Conservation (phyloP, 768 basidiomycete species). For the Astraeus odoratus region DNA sequence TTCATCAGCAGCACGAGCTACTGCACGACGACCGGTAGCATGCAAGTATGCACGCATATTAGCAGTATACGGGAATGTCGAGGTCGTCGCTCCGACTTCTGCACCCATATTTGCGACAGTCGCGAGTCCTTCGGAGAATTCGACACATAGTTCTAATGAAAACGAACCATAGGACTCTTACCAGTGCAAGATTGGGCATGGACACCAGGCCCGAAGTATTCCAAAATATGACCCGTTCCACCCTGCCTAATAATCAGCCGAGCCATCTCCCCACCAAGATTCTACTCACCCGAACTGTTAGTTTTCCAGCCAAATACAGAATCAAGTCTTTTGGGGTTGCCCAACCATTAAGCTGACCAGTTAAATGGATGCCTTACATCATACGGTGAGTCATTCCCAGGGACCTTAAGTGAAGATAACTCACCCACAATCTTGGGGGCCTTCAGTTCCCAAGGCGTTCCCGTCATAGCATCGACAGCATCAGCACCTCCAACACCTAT, state of each 20-base stretch:
- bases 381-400: not conserved
- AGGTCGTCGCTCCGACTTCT: conserved; percentile 99
- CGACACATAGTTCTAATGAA: not conserved
- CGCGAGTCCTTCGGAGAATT: conserved; percentile 55
- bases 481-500: conserved; percentile 99
- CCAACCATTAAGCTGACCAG: conserved; percentile 85
- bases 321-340: conserved; percentile 95
- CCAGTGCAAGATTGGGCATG: conserved; percentile 88
- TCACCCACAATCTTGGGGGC: conserved; percentile 78
- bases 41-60: conserved; percentile 86
- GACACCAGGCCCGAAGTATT: conserved; percentile 96
- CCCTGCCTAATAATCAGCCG: conserved; percentile 46
- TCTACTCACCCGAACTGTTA: conserved; percentile 78
- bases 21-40: conserved; percentile 82
- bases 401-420: conserved; percentile 11
- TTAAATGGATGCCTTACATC: conserved; percentile 72
- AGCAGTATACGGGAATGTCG: conserved; percentile 91
- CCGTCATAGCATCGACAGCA: conserved; percentile 96
- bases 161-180: conserved; percentile 18
- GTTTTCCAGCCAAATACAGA: conserved; percentile 85
- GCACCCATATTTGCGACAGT: conserved; percentile 99
- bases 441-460: conserved; percentile 97
- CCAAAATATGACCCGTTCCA: conserved; percentile 91
- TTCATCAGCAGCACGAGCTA: conserved; percentile 79
- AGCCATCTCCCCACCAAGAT: not conserved